A percentile compares a stretch with the other conserved stretches of the same genome.
These are phyloP conservation scores for Pseudogymnoascus sp. DNA, from an alignment of 2,329 filamentous ascomycete species.

Conservation along the genomic window DNA sequence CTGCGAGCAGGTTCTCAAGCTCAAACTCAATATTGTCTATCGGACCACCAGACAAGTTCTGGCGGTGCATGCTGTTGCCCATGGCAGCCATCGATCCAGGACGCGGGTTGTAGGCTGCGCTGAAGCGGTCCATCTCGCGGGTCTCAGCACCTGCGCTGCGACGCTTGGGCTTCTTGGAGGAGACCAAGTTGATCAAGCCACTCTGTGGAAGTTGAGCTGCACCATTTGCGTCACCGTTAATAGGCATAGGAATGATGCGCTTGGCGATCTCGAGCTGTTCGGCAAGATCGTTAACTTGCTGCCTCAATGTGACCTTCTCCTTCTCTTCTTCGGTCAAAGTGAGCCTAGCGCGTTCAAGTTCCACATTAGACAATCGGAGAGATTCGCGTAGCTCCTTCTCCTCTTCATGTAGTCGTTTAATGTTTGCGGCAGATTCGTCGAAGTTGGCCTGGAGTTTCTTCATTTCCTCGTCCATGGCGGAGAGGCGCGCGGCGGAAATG, in stretches of 20 bases:
- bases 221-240: conserved; percentile 66
- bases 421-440: conserved; percentile 80
- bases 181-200: conserved; percentile 92
- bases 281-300: conserved; percentile 82
- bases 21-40: conserved; percentile 91
- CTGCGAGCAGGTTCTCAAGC: conserved; percentile 83
- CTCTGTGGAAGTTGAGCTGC: conserved; percentile 47
- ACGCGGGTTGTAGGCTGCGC: conserved; percentile 83
- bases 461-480: conserved; percentile 93
- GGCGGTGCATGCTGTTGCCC: conserved; percentile 52
- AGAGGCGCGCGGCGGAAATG: conserved; percentile 82
- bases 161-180: conserved; percentile 93
- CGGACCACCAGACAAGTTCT: conserved; percentile 64
- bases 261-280: conserved; percentile 87
- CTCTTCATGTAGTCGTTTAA: conserved; percentile 91
- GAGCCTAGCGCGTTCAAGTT: conserved; percentile 71
- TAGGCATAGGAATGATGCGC: conserved; percentile 49
- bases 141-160: conserved; percentile 83
- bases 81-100: conserved; percentile 93
- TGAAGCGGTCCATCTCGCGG: conserved; percentile 82
- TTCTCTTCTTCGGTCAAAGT: conserved; percentile 68
- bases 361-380: conserved; percentile 66
- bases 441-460: conserved; percentile 80
- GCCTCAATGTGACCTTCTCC: conserved; percentile 76
- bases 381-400: conserved; percentile 79